Base-by-base conservation (phyloP, 805 yeast genomes). In the Wickerhamomyces chaumierensis region DNA sequence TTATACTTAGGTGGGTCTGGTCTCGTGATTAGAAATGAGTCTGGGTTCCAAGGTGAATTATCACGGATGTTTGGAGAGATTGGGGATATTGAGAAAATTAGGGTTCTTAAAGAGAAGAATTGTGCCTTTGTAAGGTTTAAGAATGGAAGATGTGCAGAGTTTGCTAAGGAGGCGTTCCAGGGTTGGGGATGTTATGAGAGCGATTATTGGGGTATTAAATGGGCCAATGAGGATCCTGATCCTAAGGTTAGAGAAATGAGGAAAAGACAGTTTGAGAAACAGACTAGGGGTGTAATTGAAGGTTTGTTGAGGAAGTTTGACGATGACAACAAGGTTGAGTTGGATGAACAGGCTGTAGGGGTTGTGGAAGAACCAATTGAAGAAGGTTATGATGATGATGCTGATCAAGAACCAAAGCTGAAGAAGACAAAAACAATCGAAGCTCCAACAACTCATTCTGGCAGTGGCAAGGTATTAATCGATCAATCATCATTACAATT, bases 151-250 rank as follows among this genome's bases (percentile, higher is more conserved):
- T 78, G 72, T 52, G 96, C 96, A 0, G 96, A 90, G 56, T 92
- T 90, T 65, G 95, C 96, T 0, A 84, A 85, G 51, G 97, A 90
- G 57, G 95, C 95, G 1, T 85, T 90, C 95, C 73, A 80, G 31
- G 78, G 79, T 34, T 97, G 90, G 56, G 69, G 82, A 8, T 55
- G 88, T 7, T 70, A 78, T 38, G 76, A 71, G 33, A 69, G 72
- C 41, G 95, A 82, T 44, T 70, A 78, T 0, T 58, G 88, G 34
- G 71, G 68, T 42, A 73, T 88, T 1, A 69, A 84, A 45, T 88
- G 97, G 97, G 95, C 96, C 0, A 75, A 74, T 43, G 90, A 82
- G 33, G 95, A 86, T 56, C 94, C 95, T 2, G 81, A 80, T 51
- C 92, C 92, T 0, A 59, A 58, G 4, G 78, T 84, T 4, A 36